These are phyloP conservation scores for Talaromyces verruculosus DNA, from an alignment of 2,329 filamentous ascomycete species.

Conservation along the genomic window DNA sequence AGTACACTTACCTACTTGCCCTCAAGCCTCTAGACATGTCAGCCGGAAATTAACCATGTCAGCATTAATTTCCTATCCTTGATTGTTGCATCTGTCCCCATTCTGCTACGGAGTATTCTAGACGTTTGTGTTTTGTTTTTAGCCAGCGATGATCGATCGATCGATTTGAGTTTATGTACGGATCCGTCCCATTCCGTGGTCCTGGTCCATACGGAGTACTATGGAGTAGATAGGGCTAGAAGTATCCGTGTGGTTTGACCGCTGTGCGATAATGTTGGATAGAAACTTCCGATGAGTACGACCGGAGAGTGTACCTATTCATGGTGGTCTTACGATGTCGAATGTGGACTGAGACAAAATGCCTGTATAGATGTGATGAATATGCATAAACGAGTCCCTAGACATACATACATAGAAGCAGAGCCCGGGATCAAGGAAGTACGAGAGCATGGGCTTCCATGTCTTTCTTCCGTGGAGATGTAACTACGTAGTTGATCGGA, in stretches of 20 bases:
- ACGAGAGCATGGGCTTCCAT: not conserved
- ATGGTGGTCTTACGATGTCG: not conserved
- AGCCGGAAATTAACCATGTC: conserved; percentile 5
- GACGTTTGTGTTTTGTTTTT: not conserved
- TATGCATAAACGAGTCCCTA: not conserved
- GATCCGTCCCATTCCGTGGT: not conserved
- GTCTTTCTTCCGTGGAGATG: not conserved
- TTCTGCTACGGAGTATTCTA: not conserved
- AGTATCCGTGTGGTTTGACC: not conserved
- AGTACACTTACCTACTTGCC: not conserved
- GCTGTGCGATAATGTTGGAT: not conserved
- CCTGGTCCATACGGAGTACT: not conserved
- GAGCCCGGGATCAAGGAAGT: not conserved
- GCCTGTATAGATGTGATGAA: not conserved
- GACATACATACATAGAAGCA: not conserved
- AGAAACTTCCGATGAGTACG: not conserved
- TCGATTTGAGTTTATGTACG: not conserved
- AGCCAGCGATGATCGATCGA: not conserved
- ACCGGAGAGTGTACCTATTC: not conserved
- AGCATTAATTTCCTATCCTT: not conserved
- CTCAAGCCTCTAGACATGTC: not conserved
- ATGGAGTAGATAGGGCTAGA: not conserved
- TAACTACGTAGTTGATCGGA: not conserved
- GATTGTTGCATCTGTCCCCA: not conserved
- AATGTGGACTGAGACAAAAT: not conserved